Base-by-base conservation (phyloP, 805 yeast genomes). In the Starmerella apis region DNA sequence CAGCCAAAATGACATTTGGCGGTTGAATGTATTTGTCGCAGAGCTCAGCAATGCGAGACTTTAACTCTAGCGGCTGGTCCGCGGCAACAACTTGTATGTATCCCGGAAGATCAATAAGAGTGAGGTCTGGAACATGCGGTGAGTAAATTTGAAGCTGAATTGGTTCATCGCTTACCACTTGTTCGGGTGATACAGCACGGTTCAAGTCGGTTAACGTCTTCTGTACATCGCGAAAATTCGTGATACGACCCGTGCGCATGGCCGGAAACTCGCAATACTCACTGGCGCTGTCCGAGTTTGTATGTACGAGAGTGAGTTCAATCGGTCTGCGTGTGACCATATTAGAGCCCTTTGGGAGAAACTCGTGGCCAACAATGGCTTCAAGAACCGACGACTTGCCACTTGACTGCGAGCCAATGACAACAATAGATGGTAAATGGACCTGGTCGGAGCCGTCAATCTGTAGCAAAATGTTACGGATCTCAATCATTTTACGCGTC, bases 261-360 rank as follows among this genome's bases (percentile, higher is more conserved):
- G 90, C 86, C 0, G 98, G 97, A 61, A 92, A 90, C 64, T 90
- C 96, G 1, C 96, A 96, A 28, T 80, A 78, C 57, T 86, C 94
- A 6, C 88, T 82, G 2, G 87, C 86, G 0, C 79, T 65, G 10
- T 73, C 73, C 16, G n/a, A 94, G 88, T 8, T 20, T 2, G 95
- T 79, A 63, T 92, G 88, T 8, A 92, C 81, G 44, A 92, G 71
- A 0, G 98, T 94, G 56, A 92, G 73, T 68, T 92, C 99, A 43
- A 92, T 90, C 1, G 99, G 99, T 59, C 98, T 76, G 65, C 97
- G 78, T 0, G 99, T 92, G 30, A 94, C 98, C 98, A 92, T 94
- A 63, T 94, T 92, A 37, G 86, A 78, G 28, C 99, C 99, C 66
- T 92, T 92, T 31, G 99, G 99, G 51, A 92, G 70, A 59, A 92